phyloP scores from a whole-genome alignment of 176 grass and related monocot species.

The Carex myosuroides region DNA sequence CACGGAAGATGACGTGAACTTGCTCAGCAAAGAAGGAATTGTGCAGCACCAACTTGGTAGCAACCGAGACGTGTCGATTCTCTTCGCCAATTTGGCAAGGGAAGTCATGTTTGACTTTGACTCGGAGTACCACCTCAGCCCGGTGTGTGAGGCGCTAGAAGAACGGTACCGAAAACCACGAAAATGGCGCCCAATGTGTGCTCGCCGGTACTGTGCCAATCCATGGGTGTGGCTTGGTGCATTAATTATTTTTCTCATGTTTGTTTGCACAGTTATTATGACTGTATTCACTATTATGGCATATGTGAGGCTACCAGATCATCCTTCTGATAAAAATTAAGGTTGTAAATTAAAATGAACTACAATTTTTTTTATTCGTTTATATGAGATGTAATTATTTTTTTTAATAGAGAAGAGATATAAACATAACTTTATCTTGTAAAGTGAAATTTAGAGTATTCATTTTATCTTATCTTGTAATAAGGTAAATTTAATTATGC shows the following conservation, averaged over 20 bases:
- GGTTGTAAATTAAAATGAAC: background rate
- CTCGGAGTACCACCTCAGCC: background rate
- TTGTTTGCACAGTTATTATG: conserved; percentile 18
- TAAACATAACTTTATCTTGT: background rate
- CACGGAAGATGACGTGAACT: conserved; percentile 10
- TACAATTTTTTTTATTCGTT: background rate
- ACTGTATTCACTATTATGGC: conserved; percentile 21
- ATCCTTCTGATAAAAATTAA: background rate
- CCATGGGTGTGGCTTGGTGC: conserved; percentile 13
- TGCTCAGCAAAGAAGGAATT: background rate
- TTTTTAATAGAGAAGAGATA: background rate
- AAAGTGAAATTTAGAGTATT: background rate
- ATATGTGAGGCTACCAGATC: conserved; percentile 15
- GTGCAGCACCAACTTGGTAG: conserved; percentile 2
- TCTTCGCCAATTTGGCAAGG: conserved; percentile 12
- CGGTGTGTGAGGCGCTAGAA: background rate
- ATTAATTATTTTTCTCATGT: background rate
- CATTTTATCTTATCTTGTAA: too few species aligned
- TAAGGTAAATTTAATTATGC: too few species aligned
- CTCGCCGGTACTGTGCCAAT: background rate
- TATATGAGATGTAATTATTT: background rate
- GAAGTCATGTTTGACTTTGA: conserved; percentile 26
- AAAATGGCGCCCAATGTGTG: background rate
- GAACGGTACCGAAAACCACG: conserved; percentile 1
- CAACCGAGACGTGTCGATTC: background rate